Percentiles rank a stretch among this genome's conserved stretches.
Conservation (phyloP, 257 asterid species). For the Solanum chmielewskii region DNA sequence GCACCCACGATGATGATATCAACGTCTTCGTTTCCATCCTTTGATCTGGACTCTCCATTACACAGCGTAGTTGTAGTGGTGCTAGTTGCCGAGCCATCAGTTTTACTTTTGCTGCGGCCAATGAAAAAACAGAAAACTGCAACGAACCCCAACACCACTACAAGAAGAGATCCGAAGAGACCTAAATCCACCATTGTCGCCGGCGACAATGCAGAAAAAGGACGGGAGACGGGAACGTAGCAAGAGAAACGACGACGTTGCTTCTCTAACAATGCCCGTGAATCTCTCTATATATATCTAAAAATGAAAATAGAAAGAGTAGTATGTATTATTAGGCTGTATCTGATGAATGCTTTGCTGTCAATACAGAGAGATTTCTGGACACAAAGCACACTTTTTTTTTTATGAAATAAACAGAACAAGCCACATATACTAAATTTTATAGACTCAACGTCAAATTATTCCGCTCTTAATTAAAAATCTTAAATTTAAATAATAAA, state of each 20-base stretch:
- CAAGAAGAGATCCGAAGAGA: slow-evolving; percentile 27
- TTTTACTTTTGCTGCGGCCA: slow-evolving; percentile 3
- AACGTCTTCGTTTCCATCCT: slow-evolving; percentile 6
- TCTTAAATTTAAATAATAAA: too few relatives aligned
- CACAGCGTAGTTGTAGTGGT: slow-evolving; percentile 28
- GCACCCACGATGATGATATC: slow-evolving; percentile 54
- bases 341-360: slow-evolving; percentile 12
- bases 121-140: slow-evolving; percentile 13
- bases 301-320: background rate
- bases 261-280: background rate
- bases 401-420: background rate
- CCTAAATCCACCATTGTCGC: slow-evolving; percentile 30
- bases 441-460: too few relatives aligned
- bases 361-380: slow-evolving; percentile 1
- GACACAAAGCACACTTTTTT: background rate
- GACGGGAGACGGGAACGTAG: background rate
- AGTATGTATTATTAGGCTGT: background rate
- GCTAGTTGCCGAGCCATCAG: slow-evolving; percentile 4
- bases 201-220: slow-evolving; percentile 27
- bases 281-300: background rate
- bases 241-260: background rate
- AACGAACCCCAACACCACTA: slow-evolving; percentile 28
- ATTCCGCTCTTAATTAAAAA: rapidly evolving
- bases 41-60: slow-evolving; percentile 41
- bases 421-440: background rate